These are phyloP conservation scores for Escovopsis weberi DNA, from an alignment of 2,329 filamentous ascomycete species.

Conservation along the genomic window DNA sequence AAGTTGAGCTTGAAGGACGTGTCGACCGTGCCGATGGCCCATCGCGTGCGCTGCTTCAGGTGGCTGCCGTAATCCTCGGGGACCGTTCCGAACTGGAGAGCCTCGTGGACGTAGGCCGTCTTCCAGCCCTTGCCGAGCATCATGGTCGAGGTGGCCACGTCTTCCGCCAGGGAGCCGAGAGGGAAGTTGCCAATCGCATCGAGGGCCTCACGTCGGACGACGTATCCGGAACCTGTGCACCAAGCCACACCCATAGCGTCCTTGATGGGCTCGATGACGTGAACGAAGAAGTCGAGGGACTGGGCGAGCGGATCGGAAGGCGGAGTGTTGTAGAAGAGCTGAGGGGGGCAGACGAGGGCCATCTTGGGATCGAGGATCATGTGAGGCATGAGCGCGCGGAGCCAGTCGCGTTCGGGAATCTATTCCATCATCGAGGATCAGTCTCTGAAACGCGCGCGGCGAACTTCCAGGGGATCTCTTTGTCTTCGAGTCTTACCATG, in stretches of 20 bases:
- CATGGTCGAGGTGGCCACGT: slow-evolving; percentile 42
- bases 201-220: slow-evolving; percentile 42
- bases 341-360: slow-evolving; percentile 44
- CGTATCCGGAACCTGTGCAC: slow-evolving; percentile 50
- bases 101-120: slow-evolving; percentile 44
- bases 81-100: slow-evolving; percentile 44
- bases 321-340: slow-evolving; percentile 50
- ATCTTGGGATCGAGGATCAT: slow-evolving; percentile 41
- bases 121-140: slow-evolving; percentile 48
- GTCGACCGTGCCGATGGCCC: slow-evolving; percentile 42
- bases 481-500: slow-evolving; percentile 30
- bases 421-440: slow-evolving; percentile 4
- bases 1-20: slow-evolving; percentile 46
- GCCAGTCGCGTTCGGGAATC: slow-evolving; percentile 47
- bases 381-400: slow-evolving; percentile 45
- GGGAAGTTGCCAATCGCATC: slow-evolving; percentile 49
- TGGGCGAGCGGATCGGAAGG: slow-evolving; percentile 42
- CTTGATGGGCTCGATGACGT: slow-evolving; percentile 36
- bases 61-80: slow-evolving; percentile 41
- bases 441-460: too few species aligned
- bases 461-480: background rate
- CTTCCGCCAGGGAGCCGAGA: slow-evolving; percentile 43
- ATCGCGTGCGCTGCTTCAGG: slow-evolving; percentile 41
- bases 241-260: slow-evolving; percentile 41
- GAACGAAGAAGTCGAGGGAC: slow-evolving; percentile 43